These are phyloP conservation scores for Penicillium paxilli DNA, from an alignment of 495 filamentous ascomycete genomes.

Conservation along the genomic window DNA sequence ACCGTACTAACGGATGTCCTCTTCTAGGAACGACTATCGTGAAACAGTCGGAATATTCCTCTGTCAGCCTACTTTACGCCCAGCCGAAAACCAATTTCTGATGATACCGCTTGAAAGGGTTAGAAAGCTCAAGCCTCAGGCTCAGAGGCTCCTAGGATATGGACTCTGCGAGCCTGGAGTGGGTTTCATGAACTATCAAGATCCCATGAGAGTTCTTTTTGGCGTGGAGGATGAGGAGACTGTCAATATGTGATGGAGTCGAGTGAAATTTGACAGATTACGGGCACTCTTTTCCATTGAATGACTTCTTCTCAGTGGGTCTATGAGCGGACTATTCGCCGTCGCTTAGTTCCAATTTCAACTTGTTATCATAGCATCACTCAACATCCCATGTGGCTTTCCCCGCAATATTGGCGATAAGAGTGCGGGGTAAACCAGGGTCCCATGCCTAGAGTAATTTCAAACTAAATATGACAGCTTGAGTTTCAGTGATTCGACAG, in stretches of 20 bases:
- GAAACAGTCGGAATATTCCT: slow-evolving; percentile 33
- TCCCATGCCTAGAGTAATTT: no score
- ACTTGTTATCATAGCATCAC: background rate
- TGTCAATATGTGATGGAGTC: slow-evolving; percentile 14
- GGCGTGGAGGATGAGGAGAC: slow-evolving; percentile 22
- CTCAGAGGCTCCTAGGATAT: slow-evolving; percentile 26
- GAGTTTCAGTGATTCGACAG: no score
- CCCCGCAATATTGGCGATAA: background rate
- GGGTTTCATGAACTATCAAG: slow-evolving; percentile 20
- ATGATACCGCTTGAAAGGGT: slow-evolving; percentile 34
- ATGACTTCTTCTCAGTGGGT: background rate
- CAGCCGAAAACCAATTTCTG: slow-evolving; percentile 40
- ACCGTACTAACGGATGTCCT: background rate
- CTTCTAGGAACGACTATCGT: slow-evolving; percentile 15
- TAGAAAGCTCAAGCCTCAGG: slow-evolving; percentile 23
- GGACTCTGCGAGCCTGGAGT: slow-evolving; percentile 20
- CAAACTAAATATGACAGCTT: no score
- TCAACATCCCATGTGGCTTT: no score
- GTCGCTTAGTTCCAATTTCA: background rate
- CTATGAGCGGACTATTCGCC: background rate
- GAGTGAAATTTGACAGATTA: background rate
- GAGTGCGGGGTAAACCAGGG: background rate
- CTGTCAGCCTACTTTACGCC: slow-evolving; percentile 28
- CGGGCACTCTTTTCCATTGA: background rate
- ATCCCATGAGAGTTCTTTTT: slow-evolving; percentile 23